Base-by-base conservation (phyloP, 2,329 filamentous ascomycete species). In the Microdochium trichocladiopsis region DNA sequence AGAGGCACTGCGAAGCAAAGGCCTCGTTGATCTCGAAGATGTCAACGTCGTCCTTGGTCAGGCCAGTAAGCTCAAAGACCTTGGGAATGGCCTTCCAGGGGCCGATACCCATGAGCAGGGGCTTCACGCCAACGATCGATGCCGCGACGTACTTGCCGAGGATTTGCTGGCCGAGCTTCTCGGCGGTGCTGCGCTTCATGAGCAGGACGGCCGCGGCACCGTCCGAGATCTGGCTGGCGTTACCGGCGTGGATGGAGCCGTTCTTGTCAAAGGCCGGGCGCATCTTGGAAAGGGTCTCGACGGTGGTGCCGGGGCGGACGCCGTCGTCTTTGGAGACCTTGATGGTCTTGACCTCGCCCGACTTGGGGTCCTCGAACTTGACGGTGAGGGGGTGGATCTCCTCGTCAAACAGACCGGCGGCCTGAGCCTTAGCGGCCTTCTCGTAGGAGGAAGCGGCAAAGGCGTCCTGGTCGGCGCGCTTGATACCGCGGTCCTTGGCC, bases 1-100 rank as follows among this genome's bases (percentile, higher is more conserved):
- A 97, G 59, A 97, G 72, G 71, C 90, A 96, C 79, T 97, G 93
- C 57, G 84, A 89, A 28, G 94, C 94, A 70, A 99, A 99, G 1
- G 94, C 94, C 81, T 99, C 94, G 77, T 99, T 99, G 80, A 99
- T 96, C 82, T 99, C 94, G 66, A 83, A 97, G 66, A 97, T 93
- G 68, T 97, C 94, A 25, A 99, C 90, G 60, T 97, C 93, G 53
- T 95, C 87, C 71, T 86, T 90, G 67, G 77, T 78, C 62, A 99
- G 84, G 55, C 92, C 91, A 0, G 92, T 89, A 69, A 94, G 92
- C 67, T 89, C 81, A 52, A 96, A 85, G 3, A 90, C 92, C 67
- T 92, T 88, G 58, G 94, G 94, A 64, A 99, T 97, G 53, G 94
- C 92, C 72, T 92, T 92, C 83, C 90, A 96, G 50, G 94, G 94